phyloP scores from a whole-genome alignment of 2,329 filamentous ascomycete genomes.

The Diaporthe longicolla region DNA sequence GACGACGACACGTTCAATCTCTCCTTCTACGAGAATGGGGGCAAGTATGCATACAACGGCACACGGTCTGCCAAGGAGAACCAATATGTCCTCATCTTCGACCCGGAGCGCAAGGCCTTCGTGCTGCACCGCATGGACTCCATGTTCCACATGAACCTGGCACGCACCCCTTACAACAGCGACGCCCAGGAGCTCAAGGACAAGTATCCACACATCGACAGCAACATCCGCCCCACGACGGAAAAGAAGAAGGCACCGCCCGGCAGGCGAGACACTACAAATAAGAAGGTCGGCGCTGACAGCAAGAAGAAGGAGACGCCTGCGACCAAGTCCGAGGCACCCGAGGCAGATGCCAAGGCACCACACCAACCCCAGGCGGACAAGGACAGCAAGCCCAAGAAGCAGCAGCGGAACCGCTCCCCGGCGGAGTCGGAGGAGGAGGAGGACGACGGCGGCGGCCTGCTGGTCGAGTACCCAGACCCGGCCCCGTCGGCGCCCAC shows the following conservation, averaged over 20 bases:
- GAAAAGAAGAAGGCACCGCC: conserved; percentile 48
- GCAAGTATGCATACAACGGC: conserved; percentile 73
- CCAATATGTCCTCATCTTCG: conserved; percentile 81
- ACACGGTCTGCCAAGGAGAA: conserved; percentile 65
- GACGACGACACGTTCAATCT: conserved; percentile 69
- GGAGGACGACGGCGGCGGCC: conserved; percentile 65
- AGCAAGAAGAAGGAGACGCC: conserved; percentile 35
- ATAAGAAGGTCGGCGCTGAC: conserved; percentile 29
- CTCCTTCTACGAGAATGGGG: conserved; percentile 66
- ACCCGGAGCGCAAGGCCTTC: conserved; percentile 80
- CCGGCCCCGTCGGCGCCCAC: conserved; percentile 54
- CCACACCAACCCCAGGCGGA: conserved; percentile 48
- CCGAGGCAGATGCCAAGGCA: conserved; percentile 42
- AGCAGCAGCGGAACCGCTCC: conserved; percentile 31
- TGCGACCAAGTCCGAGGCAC: conserved; percentile 45
- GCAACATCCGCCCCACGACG: conserved; percentile 46
- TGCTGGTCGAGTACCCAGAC: conserved; percentile 73
- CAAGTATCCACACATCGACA: conserved; percentile 76
- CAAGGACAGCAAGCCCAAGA: conserved; percentile 48
- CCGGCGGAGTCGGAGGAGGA: conserved; percentile 38
- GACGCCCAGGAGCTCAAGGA: conserved; percentile 75
- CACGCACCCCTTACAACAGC: conserved; percentile 75
- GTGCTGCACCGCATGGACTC: conserved; percentile 86
- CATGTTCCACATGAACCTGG: conserved; percentile 90
- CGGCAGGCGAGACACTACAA: conserved; percentile 44